A percentile compares a stretch with the other conserved stretches of the same genome.
These are phyloP conservation scores for Massariosphaeria phaeospora DNA, from an alignment of 495 filamentous ascomycete genomes.

Conservation along the genomic window DNA sequence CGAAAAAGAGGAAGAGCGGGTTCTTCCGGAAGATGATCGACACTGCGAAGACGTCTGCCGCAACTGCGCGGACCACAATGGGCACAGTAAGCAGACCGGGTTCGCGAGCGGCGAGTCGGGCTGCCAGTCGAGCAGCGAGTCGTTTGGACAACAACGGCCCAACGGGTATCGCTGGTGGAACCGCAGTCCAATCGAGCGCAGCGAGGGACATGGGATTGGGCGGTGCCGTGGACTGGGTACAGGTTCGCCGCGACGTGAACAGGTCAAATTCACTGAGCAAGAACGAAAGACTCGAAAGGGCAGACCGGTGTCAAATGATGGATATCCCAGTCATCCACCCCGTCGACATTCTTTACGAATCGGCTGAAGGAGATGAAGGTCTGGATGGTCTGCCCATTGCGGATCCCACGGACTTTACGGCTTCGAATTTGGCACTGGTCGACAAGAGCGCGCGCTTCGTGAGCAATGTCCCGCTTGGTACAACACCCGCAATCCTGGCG, in stretches of 20 bases:
- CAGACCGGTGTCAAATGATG: constrained; percentile 92
- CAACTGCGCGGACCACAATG: constrained; percentile 81
- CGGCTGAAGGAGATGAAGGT: constrained; percentile 85
- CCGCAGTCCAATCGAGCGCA: constrained; percentile 41
- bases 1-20: constrained; percentile 84
- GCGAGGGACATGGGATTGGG: constrained; percentile 65
- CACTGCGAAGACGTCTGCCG: constrained; percentile 87
- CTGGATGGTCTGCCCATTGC: constrained; percentile 74
- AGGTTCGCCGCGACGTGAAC: constrained; percentile 92
- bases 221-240: constrained; percentile 78
- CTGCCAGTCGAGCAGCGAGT: constrained; percentile 30
- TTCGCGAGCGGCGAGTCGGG: constrained; percentile 31
- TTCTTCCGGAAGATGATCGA: constrained; percentile 97
- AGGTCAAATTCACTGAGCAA: constrained; percentile 85
- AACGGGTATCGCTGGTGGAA: constrained; percentile 52
- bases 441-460: constrained; percentile 95
- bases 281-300: constrained; percentile 78
- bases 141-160: constrained; percentile 40
- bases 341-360: constrained; percentile 79
- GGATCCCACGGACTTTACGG: constrained; percentile 77
- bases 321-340: constrained; percentile 82
- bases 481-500: constrained; percentile 75
- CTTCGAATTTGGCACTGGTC: constrained; percentile 74
- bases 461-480: constrained; percentile 81
- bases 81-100: constrained; percentile 45